These are phyloP conservation scores for Cyberlindnera euphorbiiphila DNA, from an alignment of 805 yeast species.

Conservation along the genomic window DNA sequence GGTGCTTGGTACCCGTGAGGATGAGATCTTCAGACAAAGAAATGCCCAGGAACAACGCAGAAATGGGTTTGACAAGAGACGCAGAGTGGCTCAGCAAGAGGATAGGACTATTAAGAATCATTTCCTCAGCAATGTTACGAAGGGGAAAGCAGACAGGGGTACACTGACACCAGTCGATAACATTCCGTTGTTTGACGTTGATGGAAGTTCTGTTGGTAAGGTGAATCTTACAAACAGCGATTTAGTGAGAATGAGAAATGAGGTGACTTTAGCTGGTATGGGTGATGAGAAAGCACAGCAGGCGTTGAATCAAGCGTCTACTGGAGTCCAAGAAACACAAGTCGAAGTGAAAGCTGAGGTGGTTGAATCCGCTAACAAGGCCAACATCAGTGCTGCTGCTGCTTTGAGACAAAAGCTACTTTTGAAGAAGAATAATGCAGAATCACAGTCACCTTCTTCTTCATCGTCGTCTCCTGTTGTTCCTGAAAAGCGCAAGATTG, in stretches of 20 bases:
- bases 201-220: slow-evolving; percentile 72
- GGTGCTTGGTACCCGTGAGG: slow-evolving; percentile 69
- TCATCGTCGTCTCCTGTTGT: slow-evolving; percentile 12
- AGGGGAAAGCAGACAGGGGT: slow-evolving; percentile 67
- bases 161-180: slow-evolving; percentile 65
- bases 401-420: slow-evolving; percentile 35
- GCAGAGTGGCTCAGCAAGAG: slow-evolving; percentile 46
- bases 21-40: slow-evolving; percentile 66
- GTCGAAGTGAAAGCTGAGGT: slow-evolving; percentile 19
- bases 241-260: slow-evolving; percentile 58
- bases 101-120: slow-evolving; percentile 42
- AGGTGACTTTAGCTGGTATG: slow-evolving; percentile 40
- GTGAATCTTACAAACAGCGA: slow-evolving; percentile 64
- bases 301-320: slow-evolving; percentile 25
- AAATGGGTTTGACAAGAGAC: slow-evolving; percentile 59
- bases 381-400: slow-evolving; percentile 44
- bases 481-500: slow-evolving; percentile 24
- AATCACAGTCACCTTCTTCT: no score
- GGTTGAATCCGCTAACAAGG: slow-evolving; percentile 32
- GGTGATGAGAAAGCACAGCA: slow-evolving; percentile 26
- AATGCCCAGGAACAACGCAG: slow-evolving; percentile 68
- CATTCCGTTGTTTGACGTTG: slow-evolving; percentile 71
- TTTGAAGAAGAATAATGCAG: slow-evolving; percentile 24
- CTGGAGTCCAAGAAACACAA: slow-evolving; percentile 3
- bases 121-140: slow-evolving; percentile 50